These are phyloP conservation scores for Syzygium oleosum DNA, from an alignment of 345 rosid genomes.

Conservation along the genomic window DNA sequence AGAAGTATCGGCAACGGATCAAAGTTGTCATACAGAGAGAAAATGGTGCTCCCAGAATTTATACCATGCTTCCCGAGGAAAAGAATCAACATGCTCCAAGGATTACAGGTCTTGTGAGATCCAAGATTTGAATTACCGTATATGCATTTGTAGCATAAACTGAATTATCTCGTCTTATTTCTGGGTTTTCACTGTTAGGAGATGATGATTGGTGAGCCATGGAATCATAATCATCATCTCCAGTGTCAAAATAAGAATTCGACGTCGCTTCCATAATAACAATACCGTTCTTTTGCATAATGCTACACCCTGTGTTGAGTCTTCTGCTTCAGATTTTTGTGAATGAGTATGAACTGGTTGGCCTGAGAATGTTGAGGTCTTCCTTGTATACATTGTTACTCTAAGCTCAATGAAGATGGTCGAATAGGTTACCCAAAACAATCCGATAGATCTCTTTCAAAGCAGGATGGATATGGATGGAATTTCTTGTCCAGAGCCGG, in stretches of 20 bases:
- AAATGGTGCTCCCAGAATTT: not conserved
- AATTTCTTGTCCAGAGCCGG: not conserved
- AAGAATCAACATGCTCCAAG: not conserved
- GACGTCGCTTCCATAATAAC: not conserved
- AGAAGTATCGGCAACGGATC: accelerated
- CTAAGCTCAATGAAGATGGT: not conserved
- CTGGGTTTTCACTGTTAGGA: not conserved
- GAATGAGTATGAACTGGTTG: not conserved
- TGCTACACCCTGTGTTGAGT: not conserved
- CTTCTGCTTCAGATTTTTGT: not conserved
- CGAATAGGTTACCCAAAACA: not conserved
- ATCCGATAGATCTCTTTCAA: not conserved
- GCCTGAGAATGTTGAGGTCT: not conserved
- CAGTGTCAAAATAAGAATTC: not conserved
- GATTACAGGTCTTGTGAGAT: not conserved
- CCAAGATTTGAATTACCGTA: not conserved
- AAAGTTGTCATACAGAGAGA: not conserved
- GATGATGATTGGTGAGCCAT: not conserved
- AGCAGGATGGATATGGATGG: not conserved
- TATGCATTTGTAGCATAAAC: not conserved
- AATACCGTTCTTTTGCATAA: accelerated
- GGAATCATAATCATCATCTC: not conserved
- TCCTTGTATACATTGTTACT: not conserved
- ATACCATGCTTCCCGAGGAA: not conserved
- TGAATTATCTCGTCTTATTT: not conserved